phyloP scores from a whole-genome alignment of 1,139 yeast species.

The Hyphopichia fennica region DNA sequence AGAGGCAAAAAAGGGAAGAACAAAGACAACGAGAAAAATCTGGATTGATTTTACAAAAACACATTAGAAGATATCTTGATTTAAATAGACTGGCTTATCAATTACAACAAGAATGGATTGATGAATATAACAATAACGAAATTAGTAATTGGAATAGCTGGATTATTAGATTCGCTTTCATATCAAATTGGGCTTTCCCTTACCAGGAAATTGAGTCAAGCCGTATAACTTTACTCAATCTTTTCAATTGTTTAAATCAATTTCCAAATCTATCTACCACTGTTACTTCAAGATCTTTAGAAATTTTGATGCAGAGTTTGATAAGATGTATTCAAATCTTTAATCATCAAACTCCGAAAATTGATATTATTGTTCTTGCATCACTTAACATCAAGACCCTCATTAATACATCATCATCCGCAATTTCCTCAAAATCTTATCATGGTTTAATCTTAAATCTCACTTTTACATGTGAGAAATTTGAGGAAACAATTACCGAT shows the following conservation, averaged over 20 bases:
- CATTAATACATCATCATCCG: not conserved
- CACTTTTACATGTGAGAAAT: not conserved
- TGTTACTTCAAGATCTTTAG: not conserved
- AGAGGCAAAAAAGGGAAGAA: conserved; percentile 65
- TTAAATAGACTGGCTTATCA: conserved; percentile 9
- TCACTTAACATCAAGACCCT: not conserved
- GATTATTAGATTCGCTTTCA: conserved; percentile 8
- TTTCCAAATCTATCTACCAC: not conserved
- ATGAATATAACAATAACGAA: not conserved
- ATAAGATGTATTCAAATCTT: not conserved
- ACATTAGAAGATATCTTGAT: conserved; percentile 38
- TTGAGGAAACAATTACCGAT: conserved; percentile 3
- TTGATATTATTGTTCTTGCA: not conserved
- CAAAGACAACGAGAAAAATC: conserved; percentile 51
- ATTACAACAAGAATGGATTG: conserved; percentile 8
- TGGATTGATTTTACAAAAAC: conserved; percentile 50
- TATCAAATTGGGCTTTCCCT: conserved; percentile 11
- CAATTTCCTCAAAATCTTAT: not conserved
- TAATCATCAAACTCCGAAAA: not conserved
- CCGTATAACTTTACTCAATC: not conserved
- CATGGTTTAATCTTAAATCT: not conserved
- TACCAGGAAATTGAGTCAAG: not conserved
- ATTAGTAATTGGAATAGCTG: not conserved
- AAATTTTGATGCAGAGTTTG: not conserved
- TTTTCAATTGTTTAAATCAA: not conserved